A percentile compares a stretch with the other conserved stretches of the same genome.
These are phyloP conservation scores for Bipolaris oryzae DNA, from an alignment of 2,329 filamentous ascomycete species.

Conservation along the genomic window DNA sequence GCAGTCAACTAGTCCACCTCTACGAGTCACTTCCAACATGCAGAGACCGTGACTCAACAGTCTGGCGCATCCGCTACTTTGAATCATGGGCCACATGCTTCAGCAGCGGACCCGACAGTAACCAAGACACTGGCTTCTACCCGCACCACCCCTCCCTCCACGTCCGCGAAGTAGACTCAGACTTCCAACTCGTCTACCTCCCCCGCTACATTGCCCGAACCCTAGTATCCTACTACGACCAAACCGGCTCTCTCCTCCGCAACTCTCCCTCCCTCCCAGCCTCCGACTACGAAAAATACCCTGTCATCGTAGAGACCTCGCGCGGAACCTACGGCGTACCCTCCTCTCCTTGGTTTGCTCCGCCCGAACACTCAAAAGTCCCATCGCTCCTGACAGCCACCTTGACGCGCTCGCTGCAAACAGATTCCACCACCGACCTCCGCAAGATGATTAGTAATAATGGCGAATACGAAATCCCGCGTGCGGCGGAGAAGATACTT, in stretches of 20 bases:
- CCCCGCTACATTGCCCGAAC: constrained; percentile 28
- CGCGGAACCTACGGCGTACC: constrained; percentile 26
- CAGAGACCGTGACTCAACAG: constrained; percentile 18
- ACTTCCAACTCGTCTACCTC: not conserved
- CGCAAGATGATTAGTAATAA: constrained; percentile 7
- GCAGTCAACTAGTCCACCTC: constrained; percentile 9
- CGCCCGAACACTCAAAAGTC: constrained; percentile 16
- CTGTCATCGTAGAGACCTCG: constrained; percentile 27
- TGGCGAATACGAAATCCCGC: constrained; percentile 12
- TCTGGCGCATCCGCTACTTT: constrained; percentile 25
- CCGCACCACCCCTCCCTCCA: constrained; percentile 17
- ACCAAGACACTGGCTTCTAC: constrained; percentile 12
- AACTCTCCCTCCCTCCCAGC: constrained; percentile 19
- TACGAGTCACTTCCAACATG: constrained; percentile 7
- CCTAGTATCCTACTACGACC: constrained; percentile 30
- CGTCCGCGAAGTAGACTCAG: not conserved
- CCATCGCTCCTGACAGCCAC: constrained; percentile 24
- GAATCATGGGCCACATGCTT: constrained; percentile 23
- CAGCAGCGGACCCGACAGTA: not conserved
- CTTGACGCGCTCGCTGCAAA: constrained; percentile 20
- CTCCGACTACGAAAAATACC: constrained; percentile 12
- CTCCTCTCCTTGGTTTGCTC: constrained; percentile 22
- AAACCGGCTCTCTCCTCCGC: constrained; percentile 21
- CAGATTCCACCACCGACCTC: not conserved
- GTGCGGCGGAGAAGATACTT: constrained; percentile 22